Percentiles rank a stretch among this genome's conserved stretches.
Conservation (phyloP, 352 stramenopile genomes). For the Phytophthora aleatoria region DNA sequence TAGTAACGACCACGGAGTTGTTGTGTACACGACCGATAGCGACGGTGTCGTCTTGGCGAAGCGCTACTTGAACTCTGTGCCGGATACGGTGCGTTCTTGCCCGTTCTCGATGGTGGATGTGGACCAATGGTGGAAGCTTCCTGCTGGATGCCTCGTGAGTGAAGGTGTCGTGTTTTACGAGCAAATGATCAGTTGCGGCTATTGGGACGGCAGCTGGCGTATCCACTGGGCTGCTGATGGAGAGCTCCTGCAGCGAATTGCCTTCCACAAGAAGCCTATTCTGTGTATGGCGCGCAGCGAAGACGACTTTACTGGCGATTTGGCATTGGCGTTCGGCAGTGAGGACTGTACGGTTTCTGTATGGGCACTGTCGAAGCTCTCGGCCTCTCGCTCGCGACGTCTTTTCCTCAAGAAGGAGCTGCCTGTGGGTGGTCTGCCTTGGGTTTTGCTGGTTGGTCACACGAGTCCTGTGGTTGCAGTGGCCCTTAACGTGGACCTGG, state of each 20-base stretch:
- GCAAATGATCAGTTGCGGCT: constrained; percentile 90
- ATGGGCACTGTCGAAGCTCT: constrained; percentile 85
- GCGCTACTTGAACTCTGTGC: constrained; percentile 72
- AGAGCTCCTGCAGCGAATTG: constrained; percentile 83
- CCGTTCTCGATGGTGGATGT: constrained; percentile 84
- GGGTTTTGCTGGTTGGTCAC: constrained; percentile 81
- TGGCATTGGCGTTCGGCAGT: constrained; percentile 83
- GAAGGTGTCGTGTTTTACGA: constrained; percentile 89
- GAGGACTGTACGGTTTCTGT: constrained; percentile 88
- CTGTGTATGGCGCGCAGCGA: constrained; percentile 85
- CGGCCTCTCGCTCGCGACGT: constrained; percentile 74
- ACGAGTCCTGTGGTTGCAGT: constrained; percentile 81
- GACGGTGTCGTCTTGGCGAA: constrained; percentile 81
- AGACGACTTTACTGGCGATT: constrained; percentile 86
- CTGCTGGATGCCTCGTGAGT: constrained; percentile 68
- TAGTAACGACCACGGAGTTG: constrained; percentile 58
- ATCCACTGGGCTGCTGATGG: constrained; percentile 89
- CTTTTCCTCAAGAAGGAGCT: constrained; percentile 89
- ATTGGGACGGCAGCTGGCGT: constrained; percentile 88
- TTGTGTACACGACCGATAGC: constrained; percentile 84
- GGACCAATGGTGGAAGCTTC: constrained; percentile 88
- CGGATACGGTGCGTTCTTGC: constrained; percentile 67
- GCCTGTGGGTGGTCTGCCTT: constrained; percentile 76
- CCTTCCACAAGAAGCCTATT: constrained; percentile 90
- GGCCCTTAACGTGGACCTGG: constrained; percentile 79